Evolutionary conservation across 2,329 filamentous ascomycete genomes (phyloP).

Genomic region (Pestalotiopsis sp.): DNA sequence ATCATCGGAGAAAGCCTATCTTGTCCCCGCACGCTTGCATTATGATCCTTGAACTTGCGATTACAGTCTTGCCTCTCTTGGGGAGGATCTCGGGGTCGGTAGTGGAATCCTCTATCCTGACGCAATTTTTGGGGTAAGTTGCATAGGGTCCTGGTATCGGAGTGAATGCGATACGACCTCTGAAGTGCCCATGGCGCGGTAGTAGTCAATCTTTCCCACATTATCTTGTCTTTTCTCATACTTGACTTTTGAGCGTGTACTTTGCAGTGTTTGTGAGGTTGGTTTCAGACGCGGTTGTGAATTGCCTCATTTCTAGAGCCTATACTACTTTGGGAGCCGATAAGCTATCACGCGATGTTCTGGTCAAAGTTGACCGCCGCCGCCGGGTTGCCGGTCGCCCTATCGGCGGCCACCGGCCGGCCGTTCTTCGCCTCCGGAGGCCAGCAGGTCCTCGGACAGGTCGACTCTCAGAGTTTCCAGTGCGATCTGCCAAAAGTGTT

Average conservation of each 20-base stretch:
- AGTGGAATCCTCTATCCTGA: not conserved
- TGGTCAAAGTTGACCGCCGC: constrained; percentile 22
- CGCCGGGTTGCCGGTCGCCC: constrained; percentile 18
- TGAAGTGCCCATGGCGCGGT: not conserved
- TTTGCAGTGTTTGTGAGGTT: not conserved
- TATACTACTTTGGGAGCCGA: not conserved
- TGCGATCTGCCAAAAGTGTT: constrained; percentile 31
- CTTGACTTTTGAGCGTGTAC: not conserved
- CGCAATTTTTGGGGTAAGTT: constrained; percentile 9
- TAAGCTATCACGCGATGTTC: not conserved
- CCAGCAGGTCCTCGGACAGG: constrained; percentile 21
- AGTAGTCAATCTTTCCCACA: not conserved
- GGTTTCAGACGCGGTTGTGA: not conserved
- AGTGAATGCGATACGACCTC: not conserved
- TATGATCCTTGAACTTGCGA: not conserved
- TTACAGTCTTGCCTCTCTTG: not conserved
- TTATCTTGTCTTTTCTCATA: not conserved
- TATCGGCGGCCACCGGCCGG: constrained; percentile 16
- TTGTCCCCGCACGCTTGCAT: not conserved
- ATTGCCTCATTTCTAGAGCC: not conserved
- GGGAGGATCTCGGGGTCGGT: not conserved
- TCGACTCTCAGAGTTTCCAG: constrained; percentile 22
- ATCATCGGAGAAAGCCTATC: not conserved
- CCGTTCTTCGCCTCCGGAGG: constrained; percentile 16
- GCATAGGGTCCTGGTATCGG: not conserved